Conservation (phyloP, 2,329 filamentous ascomycete species). For the Talaromyces sp. region DNA sequence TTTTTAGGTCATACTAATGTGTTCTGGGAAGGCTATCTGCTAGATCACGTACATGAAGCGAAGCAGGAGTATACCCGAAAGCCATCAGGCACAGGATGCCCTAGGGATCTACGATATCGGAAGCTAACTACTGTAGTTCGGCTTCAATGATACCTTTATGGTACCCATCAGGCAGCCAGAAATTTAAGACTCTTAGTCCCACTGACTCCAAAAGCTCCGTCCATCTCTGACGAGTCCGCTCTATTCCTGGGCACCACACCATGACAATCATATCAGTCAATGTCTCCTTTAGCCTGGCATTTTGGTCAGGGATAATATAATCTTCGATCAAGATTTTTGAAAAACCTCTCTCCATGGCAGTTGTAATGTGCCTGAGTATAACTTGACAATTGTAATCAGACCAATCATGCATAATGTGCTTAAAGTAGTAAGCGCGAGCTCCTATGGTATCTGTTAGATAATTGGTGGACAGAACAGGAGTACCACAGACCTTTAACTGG, state of each 20-base stretch:
- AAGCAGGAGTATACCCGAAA: neutral
- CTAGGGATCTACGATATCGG: neutral
- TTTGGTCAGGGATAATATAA: constrained; percentile 37
- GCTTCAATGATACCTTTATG: constrained; percentile 7
- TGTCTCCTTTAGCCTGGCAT: constrained; percentile 23
- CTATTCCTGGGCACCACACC: neutral
- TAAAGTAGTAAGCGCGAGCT: constrained; percentile 23
- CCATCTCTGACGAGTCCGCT: constrained; percentile 12
- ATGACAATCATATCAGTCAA: constrained; percentile 27
- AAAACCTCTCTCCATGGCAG: constrained; percentile 31
- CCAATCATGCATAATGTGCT: constrained; percentile 26
- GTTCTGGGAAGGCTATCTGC: neutral
- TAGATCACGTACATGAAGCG: neutral
- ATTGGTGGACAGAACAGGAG: neutral
- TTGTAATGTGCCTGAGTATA: constrained; percentile 25
- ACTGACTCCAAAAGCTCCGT: constrained; percentile 14
- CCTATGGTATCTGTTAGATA: neutral
- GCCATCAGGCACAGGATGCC: neutral
- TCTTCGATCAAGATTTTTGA: constrained; percentile 45
- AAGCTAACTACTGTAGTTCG: neutral
- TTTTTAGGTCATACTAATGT: neutral
- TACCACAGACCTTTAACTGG: constrained; percentile 4
- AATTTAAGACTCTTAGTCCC: constrained; percentile 29
- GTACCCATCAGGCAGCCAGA: constrained; percentile 10
- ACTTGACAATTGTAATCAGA: constrained; percentile 19